Percentiles rank a stretch among this genome's conserved stretches.
Evolutionary conservation across 805 yeast genomes (phyloP).

Genomic region (Cyberlindnera amylophila): DNA sequence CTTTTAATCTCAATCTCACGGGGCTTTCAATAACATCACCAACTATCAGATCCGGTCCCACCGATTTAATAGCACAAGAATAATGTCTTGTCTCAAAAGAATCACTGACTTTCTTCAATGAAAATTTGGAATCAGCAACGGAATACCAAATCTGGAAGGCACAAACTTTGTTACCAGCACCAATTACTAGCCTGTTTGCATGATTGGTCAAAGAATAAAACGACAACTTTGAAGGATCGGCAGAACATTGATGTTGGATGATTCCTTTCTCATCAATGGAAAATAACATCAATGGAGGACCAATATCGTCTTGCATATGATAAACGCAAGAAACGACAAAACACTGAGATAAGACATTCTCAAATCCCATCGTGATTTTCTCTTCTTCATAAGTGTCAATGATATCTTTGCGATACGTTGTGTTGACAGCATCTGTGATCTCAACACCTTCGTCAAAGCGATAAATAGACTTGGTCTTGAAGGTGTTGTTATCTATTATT

Average conservation of each 20-base stretch:
- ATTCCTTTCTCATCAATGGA: conserved; percentile 34
- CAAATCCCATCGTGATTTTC: conserved; percentile 29
- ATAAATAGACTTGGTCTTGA: conserved; percentile 16
- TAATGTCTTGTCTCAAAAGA: conserved; percentile 13
- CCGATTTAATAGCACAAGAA: conserved; percentile 15
- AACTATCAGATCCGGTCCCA: conserved; percentile 21
- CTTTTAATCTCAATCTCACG: conserved; percentile 12
- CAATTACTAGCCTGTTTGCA: conserved; percentile 28
- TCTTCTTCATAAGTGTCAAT: conserved; percentile 25
- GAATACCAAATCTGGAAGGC: conserved; percentile 32
- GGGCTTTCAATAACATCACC: conserved; percentile 20
- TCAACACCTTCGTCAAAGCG: conserved; percentile 23
- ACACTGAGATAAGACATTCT: conserved; percentile 33
- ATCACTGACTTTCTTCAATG: conserved; percentile 26
- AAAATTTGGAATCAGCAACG: conserved; percentile 32
- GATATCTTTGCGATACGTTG: conserved; percentile 18
- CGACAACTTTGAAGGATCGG: conserved; percentile 18
- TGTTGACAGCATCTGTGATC: conserved; percentile 24
- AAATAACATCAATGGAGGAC: conserved; percentile 31
- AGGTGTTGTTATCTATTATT: conserved; percentile 27
- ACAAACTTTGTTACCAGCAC: conserved; percentile 30
- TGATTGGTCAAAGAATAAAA: conserved; percentile 29
- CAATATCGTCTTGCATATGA: conserved; percentile 30
- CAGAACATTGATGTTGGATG: conserved; percentile 26
- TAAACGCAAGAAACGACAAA: conserved; percentile 33